Evolutionary conservation across 805 yeast genomes (phyloP).

Genomic region (Hanseniaspora meyeri): DNA sequence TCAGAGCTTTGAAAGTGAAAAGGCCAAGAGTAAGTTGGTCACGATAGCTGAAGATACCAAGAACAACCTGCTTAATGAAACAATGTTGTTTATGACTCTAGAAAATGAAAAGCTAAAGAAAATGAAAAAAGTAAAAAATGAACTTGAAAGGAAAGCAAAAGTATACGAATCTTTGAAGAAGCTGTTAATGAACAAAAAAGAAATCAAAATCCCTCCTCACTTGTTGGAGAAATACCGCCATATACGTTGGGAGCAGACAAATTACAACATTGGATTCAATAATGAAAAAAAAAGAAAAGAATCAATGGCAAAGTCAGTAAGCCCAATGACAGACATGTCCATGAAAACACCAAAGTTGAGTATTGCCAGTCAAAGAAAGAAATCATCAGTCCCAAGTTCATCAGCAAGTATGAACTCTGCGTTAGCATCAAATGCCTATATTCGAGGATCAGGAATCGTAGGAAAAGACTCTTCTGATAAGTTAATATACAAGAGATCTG

Average conservation of each 20-base stretch:
- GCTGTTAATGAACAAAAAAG: neutral
- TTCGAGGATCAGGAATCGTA: slow-evolving; percentile 31
- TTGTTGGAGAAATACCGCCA: neutral
- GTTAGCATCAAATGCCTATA: neutral
- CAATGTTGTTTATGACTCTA: neutral
- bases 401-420: neutral
- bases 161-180: neutral
- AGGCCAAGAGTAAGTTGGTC: neutral
- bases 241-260: neutral
- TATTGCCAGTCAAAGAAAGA: neutral
- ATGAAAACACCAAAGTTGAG: neutral
- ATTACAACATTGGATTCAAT: neutral
- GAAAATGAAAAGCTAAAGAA: slow-evolving; percentile 8
- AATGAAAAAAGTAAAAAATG: neutral
- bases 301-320: neutral
- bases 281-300: neutral
- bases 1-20: slow-evolving; percentile 14
- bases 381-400: too few species aligned
- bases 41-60: neutral
- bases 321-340: neutral
- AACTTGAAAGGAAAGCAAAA: neutral
- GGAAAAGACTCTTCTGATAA: slow-evolving; percentile 30
- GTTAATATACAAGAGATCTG: slow-evolving; percentile 54
- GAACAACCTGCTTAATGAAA: neutral
- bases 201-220: neutral